Percentiles rank a stretch among this genome's conserved stretches.
Evolutionary conservation across 306 rosid genomes (phyloP).

Genomic region (Senna tora): DNA sequence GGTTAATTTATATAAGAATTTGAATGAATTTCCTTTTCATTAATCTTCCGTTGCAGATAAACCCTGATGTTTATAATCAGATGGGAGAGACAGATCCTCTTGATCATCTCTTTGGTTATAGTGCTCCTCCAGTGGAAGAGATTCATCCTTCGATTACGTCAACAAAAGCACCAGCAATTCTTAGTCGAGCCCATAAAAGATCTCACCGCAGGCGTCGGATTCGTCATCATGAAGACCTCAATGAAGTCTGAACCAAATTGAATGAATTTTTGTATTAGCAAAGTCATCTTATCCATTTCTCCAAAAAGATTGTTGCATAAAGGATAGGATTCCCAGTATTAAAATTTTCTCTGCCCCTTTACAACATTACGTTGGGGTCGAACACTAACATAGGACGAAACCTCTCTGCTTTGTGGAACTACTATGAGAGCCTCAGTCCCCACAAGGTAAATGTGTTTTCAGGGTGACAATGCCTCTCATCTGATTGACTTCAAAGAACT

Average conservation of each 20-base stretch:
- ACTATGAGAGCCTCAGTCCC: too few relatives aligned
- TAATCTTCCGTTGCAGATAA: constrained; percentile 46
- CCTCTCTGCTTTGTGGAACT: too few relatives aligned
- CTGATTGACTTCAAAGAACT: constrained; percentile 17
- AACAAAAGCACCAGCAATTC: constrained; percentile 44
- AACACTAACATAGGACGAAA: too few relatives aligned
- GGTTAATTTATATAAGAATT: not conserved
- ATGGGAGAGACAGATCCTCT: constrained; percentile 65
- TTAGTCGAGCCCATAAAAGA: constrained; percentile 57
- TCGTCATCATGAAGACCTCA: constrained; percentile 47
- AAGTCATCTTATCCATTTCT: not conserved
- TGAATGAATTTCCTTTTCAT: not conserved
- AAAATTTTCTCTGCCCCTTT: too few relatives aligned
- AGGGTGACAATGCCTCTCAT: not conserved
- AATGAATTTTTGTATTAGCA: constrained; percentile 1
- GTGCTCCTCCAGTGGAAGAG: constrained; percentile 55
- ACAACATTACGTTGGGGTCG: too few relatives aligned
- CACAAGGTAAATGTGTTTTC: not conserved
- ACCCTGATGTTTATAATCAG: constrained; percentile 39
- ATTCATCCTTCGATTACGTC: constrained; percentile 42
- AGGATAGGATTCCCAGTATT: too few relatives aligned
- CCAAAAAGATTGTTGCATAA: too few relatives aligned
- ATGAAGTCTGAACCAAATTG: constrained; percentile 27
- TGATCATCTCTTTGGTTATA: constrained; percentile 65
- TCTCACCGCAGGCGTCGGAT: constrained; percentile 66